Conservation (phyloP, 2,329 filamentous ascomycete genomes). For the Colletotrichum aenigma region DNA sequence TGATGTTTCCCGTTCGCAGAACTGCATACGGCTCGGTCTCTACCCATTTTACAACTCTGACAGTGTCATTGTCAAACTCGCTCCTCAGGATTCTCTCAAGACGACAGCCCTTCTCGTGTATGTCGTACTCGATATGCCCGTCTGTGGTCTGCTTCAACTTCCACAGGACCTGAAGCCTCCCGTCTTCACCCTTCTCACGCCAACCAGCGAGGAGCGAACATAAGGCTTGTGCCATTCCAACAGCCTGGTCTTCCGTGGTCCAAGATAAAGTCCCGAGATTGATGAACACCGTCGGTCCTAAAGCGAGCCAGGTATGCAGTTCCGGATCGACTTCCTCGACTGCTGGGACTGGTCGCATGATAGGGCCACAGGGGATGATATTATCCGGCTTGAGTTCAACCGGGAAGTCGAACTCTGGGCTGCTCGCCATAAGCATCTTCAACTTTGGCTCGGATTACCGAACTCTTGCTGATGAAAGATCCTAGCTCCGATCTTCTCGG, state of each 20-base stretch:
- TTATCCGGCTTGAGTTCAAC: constrained; percentile 38
- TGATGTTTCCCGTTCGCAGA: constrained; percentile 38
- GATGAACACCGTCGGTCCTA: constrained; percentile 48
- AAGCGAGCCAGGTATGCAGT: constrained; percentile 46
- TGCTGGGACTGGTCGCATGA: constrained; percentile 37
- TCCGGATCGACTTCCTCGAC: constrained; percentile 41
- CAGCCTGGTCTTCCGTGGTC: constrained; percentile 34
- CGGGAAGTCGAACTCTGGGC: constrained; percentile 43
- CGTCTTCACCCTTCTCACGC: background rate
- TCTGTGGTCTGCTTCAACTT: constrained; percentile 28
- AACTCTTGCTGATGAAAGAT: background rate
- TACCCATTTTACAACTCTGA: constrained; percentile 45
- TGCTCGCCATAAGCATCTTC: constrained; percentile 28
- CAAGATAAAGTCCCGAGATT: constrained; percentile 48
- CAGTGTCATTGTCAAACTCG: constrained; percentile 23
- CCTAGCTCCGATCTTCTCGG: background rate
- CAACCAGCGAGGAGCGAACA: constrained; percentile 31
- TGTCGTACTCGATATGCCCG: background rate
- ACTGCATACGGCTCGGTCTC: constrained; percentile 38
- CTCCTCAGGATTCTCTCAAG: background rate
- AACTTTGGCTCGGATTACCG: background rate
- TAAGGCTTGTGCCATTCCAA: constrained; percentile 41
- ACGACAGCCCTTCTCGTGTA: background rate
- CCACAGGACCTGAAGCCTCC: constrained; percentile 33
- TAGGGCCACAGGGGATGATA: constrained; percentile 50